Evolutionary conservation across 2,329 filamentous ascomycete species (phyloP).

Genomic region (Diaporthe aspalathi): DNA sequence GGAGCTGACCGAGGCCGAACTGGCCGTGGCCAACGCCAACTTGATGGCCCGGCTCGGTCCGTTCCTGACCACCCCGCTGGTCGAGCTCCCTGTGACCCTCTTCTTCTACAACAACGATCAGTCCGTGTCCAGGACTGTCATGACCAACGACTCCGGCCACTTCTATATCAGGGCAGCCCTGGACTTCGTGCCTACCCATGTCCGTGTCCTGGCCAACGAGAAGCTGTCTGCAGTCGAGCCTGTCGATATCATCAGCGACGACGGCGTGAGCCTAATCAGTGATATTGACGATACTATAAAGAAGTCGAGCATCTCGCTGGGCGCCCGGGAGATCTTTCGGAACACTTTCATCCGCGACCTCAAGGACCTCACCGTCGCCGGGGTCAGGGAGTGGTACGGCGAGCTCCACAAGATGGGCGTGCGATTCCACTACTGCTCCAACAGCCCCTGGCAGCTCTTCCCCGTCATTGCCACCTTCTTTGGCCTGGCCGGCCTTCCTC

Average conservation of each 20-base stretch:
- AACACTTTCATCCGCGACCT: slow-evolving; percentile 95
- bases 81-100: slow-evolving; percentile 82
- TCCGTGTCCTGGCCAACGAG: slow-evolving; percentile 88
- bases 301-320: slow-evolving; percentile 87
- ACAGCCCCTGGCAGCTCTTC: slow-evolving; percentile 97
- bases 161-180: slow-evolving; percentile 84
- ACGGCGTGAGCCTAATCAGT: slow-evolving; percentile 91
- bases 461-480: slow-evolving; percentile 91
- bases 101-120: slow-evolving; percentile 93
- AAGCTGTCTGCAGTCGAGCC: slow-evolving; percentile 83
- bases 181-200: slow-evolving; percentile 90
- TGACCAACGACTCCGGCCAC: slow-evolving; percentile 90
- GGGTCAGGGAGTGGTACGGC: slow-evolving; percentile 91
- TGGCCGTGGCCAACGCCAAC: slow-evolving; percentile 84
- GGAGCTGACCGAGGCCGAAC: slow-evolving; percentile 80
- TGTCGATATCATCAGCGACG: slow-evolving; percentile 79
- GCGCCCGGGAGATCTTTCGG: slow-evolving; percentile 93
- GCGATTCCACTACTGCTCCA: slow-evolving; percentile 96
- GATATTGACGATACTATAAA: slow-evolving; percentile 99
- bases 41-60: slow-evolving; percentile 88
- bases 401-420: slow-evolving; percentile 83
- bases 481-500: slow-evolving; percentile 80
- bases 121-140: slow-evolving; percentile 85
- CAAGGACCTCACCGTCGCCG: slow-evolving; percentile 82
- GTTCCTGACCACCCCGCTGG: slow-evolving; percentile 87